Evolutionary conservation across 2,329 filamentous ascomycete species (phyloP), one percentile per base, ranked within the genome.

Genomic region (Stylonectria norvegica): DNA sequence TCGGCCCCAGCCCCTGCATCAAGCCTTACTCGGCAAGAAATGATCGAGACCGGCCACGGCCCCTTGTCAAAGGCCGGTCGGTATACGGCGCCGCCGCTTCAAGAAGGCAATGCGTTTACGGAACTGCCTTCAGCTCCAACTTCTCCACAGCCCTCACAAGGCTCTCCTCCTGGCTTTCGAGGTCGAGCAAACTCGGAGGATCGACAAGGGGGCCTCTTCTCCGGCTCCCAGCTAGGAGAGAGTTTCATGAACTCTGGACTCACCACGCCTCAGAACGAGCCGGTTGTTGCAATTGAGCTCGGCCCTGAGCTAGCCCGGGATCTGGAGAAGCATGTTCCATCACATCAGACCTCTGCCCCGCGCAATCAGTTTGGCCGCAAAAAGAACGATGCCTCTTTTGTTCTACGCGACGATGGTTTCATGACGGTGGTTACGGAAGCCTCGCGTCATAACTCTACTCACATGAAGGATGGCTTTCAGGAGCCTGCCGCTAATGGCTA

Each of bases 201-300:
- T 43, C 42, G 43, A 27, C 48, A 47, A 15, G 41, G 40, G 12
- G 58, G 57, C 8, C 41, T 67, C n/a, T 67, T 68, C 28, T 59
- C 55, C 19, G 65, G 65, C 5, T 68, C 65, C 4, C 63, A 67
- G 42, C 58, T 68, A 5, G 63, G 62, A 10, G 65, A 68, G 8
- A 58, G 57, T 32, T 68, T 68, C 28, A 65, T 68, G 63, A 58
- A 62, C 15, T 68, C 65, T 19, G 61, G 63, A 5, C 47, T 64
- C 4, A 65, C 65, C 9, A 66, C 65, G 11, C 65, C 65, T 11
- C 56, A 53, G 12, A 64, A 61, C 20, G 63, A 64, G 34, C 56
- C 47, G 14, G 54, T 49, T 5, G 55, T 50, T 11, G 43, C 43
- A 16, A 36, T 57, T 30, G 43, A 52, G 28, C 50, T 57, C 8